Evolutionary conservation across 192 early-diverging fungal species (phyloP).

Genomic region (Lobosporangium transversale): DNA sequence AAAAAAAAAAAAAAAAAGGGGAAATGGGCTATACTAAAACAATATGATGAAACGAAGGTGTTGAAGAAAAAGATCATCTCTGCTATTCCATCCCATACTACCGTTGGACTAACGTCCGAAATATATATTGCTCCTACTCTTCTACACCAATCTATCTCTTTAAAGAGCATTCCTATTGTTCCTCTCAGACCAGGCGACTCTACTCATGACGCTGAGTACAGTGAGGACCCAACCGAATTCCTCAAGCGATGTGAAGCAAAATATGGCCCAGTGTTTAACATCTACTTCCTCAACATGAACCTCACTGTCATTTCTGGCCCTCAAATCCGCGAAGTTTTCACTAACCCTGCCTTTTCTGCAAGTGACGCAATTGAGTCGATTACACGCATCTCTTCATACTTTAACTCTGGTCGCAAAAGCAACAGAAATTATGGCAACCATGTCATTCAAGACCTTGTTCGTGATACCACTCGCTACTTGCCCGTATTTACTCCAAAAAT

Average conservation of each 20-base stretch:
- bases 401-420: slow-evolving; percentile 12
- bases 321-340: slow-evolving; percentile 45
- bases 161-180: slow-evolving; percentile 22
- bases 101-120: not conserved
- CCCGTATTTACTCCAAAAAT: slow-evolving; percentile 45
- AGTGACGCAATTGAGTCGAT: slow-evolving; percentile 21
- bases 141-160: not conserved
- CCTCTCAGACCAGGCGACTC: slow-evolving; percentile 20
- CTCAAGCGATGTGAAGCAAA: slow-evolving; percentile 13
- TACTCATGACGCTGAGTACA: slow-evolving; percentile 23
- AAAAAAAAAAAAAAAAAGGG: not conserved
- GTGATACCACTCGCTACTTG: slow-evolving; percentile 47
- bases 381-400: slow-evolving; percentile 10
- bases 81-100: not conserved
- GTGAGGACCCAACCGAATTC: slow-evolving; percentile 8
- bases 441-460: slow-evolving; percentile 24
- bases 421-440: slow-evolving; percentile 9
- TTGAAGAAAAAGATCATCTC: no score
- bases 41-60: no score
- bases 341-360: slow-evolving; percentile 29
- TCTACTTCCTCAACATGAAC: slow-evolving; percentile 4
- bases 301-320: slow-evolving; percentile 35
- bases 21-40: no score
- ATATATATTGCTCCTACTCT: not conserved
- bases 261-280: slow-evolving; percentile 45